Percentiles rank a stretch among this genome's conserved stretches.
phyloP scores from a whole-genome alignment of 495 filamentous ascomycete genomes.

The Bryoglossum gracile region DNA sequence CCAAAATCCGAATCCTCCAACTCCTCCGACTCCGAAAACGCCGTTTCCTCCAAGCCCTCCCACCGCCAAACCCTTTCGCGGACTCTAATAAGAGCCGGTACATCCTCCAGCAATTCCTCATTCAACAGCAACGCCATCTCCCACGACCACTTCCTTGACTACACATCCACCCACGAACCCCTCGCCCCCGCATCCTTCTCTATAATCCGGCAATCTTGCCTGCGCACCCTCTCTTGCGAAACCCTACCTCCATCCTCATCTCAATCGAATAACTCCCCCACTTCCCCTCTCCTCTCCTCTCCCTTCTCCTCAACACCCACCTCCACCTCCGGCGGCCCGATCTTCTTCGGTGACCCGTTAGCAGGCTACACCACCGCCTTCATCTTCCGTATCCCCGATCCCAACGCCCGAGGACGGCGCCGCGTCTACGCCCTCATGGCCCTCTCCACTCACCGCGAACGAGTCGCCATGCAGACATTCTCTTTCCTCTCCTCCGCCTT shows the following conservation, averaged over 20 bases:
- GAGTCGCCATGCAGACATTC: slow-evolving; percentile 66
- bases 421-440: slow-evolving; percentile 84
- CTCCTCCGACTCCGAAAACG: slow-evolving; percentile 21
- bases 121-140: slow-evolving; percentile 33
- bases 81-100: slow-evolving; percentile 8
- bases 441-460: slow-evolving; percentile 64
- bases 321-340: slow-evolving; percentile 49
- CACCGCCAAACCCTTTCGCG: slow-evolving; percentile 6
- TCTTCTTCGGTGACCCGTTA: slow-evolving; percentile 78
- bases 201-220: slow-evolving; percentile 73
- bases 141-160: slow-evolving; percentile 79
- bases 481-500: slow-evolving; percentile 69
- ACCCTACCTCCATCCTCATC: slow-evolving; percentile 60
- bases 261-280: slow-evolving; percentile 21
- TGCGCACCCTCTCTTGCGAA: slow-evolving; percentile 82
- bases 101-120: slow-evolving; percentile 31
- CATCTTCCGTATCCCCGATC: slow-evolving; percentile 82
- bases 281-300: slow-evolving; percentile 29
- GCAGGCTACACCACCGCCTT: slow-evolving; percentile 89
- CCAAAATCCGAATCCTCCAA: slow-evolving; percentile 19
- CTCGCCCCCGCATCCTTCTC: slow-evolving; percentile 71
- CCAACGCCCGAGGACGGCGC: slow-evolving; percentile 77
- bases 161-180: slow-evolving; percentile 78
- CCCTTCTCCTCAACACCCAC: slow-evolving; percentile 25
- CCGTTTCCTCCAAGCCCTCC: slow-evolving; percentile 7